Percentiles rank a stretch among this genome's conserved stretches.
Conservation (phyloP, 805 yeast genomes). For the Priceomyces haplophilus region DNA sequence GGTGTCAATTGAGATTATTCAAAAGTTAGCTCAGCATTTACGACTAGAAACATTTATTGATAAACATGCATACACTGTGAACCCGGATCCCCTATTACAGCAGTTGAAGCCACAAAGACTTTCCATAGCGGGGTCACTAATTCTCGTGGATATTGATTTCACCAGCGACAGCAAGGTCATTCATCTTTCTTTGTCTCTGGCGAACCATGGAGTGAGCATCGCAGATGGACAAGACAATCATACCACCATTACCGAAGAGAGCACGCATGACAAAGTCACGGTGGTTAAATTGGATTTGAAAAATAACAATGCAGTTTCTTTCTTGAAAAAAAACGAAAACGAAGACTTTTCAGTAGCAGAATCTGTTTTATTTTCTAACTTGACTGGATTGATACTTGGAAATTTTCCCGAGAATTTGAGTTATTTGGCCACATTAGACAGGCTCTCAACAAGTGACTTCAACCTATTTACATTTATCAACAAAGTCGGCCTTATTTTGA, state of each 20-base stretch:
- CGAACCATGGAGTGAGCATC: conserved; percentile 15
- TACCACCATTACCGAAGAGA: background rate
- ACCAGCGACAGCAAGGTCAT: conserved; percentile 21
- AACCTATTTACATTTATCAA: conserved; percentile 33
- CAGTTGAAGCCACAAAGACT: conserved; percentile 23
- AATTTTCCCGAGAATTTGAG: conserved; percentile 35
- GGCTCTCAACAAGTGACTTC: conserved; percentile 25
- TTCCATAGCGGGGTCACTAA: conserved; percentile 41
- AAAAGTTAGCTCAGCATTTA: conserved; percentile 38
- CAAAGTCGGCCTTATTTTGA: conserved; percentile 26
- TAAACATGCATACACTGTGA: conserved; percentile 28
- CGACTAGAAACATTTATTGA: conserved; percentile 42
- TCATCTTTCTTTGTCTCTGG: conserved; percentile 36
- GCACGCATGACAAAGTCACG: conserved; percentile 6
- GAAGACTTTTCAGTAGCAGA: conserved; percentile 22
- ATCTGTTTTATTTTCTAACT: conserved; percentile 25
- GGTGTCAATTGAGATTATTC: conserved; percentile 36
- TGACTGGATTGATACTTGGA: conserved; percentile 19
- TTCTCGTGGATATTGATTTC: conserved; percentile 40
- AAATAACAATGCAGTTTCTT: conserved; percentile 13
- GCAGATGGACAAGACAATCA: conserved; percentile 2
- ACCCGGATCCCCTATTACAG: conserved; percentile 13
- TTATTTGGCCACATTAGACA: conserved; percentile 35
- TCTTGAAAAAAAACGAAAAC: conserved; percentile 15
- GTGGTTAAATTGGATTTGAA: conserved; percentile 13